Conservation (phyloP, 1,284 basidiomycete genomes). For the Trichosporon sp. region DNA sequence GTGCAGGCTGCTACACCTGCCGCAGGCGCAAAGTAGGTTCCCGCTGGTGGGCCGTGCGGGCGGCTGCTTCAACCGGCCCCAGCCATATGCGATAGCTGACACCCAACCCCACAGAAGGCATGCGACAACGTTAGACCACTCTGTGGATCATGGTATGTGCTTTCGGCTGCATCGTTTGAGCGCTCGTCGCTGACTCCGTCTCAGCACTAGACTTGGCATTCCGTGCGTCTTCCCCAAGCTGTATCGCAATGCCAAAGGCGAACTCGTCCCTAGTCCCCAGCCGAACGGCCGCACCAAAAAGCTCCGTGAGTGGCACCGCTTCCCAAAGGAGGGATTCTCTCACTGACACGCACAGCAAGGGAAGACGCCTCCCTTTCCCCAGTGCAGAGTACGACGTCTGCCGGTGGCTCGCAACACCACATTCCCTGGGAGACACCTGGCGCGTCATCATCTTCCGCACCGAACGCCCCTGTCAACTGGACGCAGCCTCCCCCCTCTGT, state of each 20-base stretch:
- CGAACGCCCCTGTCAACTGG: conserved; percentile 9
- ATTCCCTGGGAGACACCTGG: conserved; percentile 18
- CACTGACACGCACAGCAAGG: neutral
- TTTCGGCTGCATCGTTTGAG: neutral
- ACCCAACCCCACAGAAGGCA: conserved; percentile 30
- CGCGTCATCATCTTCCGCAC: conserved; percentile 16
- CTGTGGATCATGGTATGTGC: conserved; percentile 33
- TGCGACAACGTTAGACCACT: conserved; percentile 32
- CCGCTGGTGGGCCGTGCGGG: neutral
- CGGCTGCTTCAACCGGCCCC: conserved; percentile 16
- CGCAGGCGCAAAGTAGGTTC: conserved; percentile 33
- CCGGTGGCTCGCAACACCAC: conserved; percentile 16
- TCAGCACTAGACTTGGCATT: conserved; percentile 32
- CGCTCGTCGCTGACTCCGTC: neutral
- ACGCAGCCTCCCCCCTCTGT: conserved; percentile 2
- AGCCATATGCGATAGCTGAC: conserved; percentile 9
- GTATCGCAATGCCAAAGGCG: conserved; percentile 34
- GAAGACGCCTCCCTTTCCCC: neutral
- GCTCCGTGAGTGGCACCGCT: conserved; percentile 28
- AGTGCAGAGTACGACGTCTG: conserved; percentile 17
- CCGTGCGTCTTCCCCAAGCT: conserved; percentile 38
- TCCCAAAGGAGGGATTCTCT: neutral
- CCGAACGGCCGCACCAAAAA: conserved; percentile 37
- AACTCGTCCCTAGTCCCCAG: conserved; percentile 36
- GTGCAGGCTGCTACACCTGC: conserved; percentile 36